phyloP scores from a whole-genome alignment of 306 rosid genomes.

The Macrotyloma uniflorum region DNA sequence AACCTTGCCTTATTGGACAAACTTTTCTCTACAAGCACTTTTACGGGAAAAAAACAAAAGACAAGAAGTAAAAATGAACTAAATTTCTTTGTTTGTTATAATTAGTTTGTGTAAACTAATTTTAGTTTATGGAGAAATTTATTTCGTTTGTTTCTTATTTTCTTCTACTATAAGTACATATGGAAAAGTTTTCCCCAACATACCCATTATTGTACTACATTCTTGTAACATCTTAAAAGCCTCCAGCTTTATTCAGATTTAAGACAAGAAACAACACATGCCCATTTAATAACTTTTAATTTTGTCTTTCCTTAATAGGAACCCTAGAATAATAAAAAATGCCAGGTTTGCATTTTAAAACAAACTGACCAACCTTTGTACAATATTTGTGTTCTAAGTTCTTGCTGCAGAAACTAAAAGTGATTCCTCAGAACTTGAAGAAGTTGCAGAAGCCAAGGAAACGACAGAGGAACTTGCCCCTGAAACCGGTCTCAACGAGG shows the following conservation, averaged over 20 bases:
- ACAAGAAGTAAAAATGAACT: too few species aligned
- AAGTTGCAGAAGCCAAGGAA: constrained; percentile 66
- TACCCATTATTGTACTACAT: background rate
- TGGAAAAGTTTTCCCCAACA: too few species aligned
- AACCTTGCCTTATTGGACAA: background rate
- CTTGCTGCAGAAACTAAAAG: constrained; percentile 50
- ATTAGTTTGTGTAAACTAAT: too few species aligned
- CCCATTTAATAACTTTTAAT: background rate
- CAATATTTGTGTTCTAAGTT: constrained; percentile 32
- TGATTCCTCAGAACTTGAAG: constrained; percentile 59
- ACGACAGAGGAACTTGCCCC: constrained; percentile 51
- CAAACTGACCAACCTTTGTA: background rate
- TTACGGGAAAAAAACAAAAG: too few species aligned
- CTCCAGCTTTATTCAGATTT: constrained; percentile 14
- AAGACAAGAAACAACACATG: constrained; percentile 7
- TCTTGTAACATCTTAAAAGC: background rate
- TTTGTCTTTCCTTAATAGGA: background rate
- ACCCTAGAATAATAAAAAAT: constrained; percentile 6
- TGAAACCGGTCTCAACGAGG: constrained; percentile 46
- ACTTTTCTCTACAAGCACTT: too few species aligned
- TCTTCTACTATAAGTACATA: too few species aligned
- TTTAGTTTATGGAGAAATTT: too few species aligned
- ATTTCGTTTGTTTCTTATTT: too few species aligned
- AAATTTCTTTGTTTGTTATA: too few species aligned
- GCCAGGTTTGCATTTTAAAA: constrained; percentile 8